Conservation (phyloP, 2,329 filamentous ascomycete genomes). For the Aspergillus glaucus region DNA sequence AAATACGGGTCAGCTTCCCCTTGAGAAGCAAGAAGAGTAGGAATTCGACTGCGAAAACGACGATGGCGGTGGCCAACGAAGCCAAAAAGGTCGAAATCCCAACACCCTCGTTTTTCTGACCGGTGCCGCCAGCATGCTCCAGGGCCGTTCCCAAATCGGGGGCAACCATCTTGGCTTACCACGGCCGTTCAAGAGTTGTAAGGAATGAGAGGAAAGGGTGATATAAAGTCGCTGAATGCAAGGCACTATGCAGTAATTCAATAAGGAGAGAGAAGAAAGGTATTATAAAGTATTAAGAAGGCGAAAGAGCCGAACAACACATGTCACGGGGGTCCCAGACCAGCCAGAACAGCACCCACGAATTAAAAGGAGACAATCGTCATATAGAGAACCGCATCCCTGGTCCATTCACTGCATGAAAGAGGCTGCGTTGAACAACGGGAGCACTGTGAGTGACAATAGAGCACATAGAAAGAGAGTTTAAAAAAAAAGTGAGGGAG, state of each 20-base stretch:
- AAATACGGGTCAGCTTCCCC: constrained; percentile 74
- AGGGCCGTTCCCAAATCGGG: constrained; percentile 27
- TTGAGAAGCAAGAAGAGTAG: constrained; percentile 69
- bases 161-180: constrained; percentile 13
- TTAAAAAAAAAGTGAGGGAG: neutral
- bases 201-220: constrained; percentile 3
- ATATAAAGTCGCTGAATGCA: neutral
- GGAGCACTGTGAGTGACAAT: neutral
- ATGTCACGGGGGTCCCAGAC: neutral
- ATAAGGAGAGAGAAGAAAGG: neutral
- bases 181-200: constrained; percentile 2
- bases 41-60: constrained; percentile 58
- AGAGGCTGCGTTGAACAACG: neutral
- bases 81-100: constrained; percentile 53
- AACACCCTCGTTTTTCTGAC: constrained; percentile 30
- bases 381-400: neutral
- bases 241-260: constrained; percentile 2
- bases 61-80: constrained; percentile 56
- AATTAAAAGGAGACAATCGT: neutral
- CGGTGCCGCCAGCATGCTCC: constrained; percentile 30
- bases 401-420: neutral
- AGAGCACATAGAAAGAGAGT: neutral
- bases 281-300: neutral
- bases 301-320: neutral
- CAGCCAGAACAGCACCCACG: neutral